Evolutionary conservation across 352 stramenopile genomes (phyloP), one percentile per base, ranked within the genome.

Genomic region (Phytophthora constricta): DNA sequence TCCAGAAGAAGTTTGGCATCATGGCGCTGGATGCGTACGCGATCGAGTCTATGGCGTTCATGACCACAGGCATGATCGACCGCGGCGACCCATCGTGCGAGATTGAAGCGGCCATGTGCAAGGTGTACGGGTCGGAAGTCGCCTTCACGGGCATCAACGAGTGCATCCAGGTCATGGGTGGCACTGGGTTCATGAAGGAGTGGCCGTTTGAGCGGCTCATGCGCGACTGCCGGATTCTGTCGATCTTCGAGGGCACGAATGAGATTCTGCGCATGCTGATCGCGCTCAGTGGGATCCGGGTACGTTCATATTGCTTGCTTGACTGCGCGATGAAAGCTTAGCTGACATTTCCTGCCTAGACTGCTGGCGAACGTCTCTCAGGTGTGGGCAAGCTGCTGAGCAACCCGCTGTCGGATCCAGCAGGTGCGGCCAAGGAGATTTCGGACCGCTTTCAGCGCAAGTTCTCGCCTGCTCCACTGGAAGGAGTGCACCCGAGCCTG

Each of bases 191-290:
- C 74, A 97, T 97, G 87, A 96, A 92, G 65, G 92, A 98, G 58
- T 97, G 89, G 79, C 89, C 87, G 7, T 95, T 97, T 47, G 92
- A 98, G 79, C 91, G 89, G 52, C 87, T 91, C 62, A 96, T 97
- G 86, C 84, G 92, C 50, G 92, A 98, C 72, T 92, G 79, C 64
- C 92, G 92, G 34, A 97, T 98, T 45, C 68, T 96, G 48, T 92
- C 85, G 14, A 97, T 98, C 58, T 97, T 97, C 45, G 92, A 97
- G 69, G 92, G 92, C 74, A 97, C 92, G 27, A 96, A 92, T 62
- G 87, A 98, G 63, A 97, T 98, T 69, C 72, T 97, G 47, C 82
- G 89, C 48, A 88, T 97, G 77, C 83, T 98, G n/a, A 97, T 98
- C 57, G 87, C 87, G 58, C 79, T 96, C n/a, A 93, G 82, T 31